Evolutionary conservation across 2,329 filamentous ascomycete genomes (phyloP), one percentile per base, ranked within the genome.

Genomic region (Colletotrichum acutatum): DNA sequence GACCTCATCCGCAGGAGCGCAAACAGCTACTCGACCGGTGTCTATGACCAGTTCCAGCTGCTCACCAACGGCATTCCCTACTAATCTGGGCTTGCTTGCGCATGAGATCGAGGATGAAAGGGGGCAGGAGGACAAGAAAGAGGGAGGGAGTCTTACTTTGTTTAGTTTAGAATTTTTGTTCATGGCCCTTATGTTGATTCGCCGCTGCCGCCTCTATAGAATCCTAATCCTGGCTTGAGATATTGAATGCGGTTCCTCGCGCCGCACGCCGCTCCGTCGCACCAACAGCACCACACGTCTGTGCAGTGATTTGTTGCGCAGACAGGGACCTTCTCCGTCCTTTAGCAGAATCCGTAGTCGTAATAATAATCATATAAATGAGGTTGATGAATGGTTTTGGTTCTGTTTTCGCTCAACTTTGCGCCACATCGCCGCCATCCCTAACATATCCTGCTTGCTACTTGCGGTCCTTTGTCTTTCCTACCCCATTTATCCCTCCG

Each of bases 1-100:
- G 94, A 94, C 67, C 86, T 98, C 78, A 93, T 98, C 79, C 93
- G 92, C 86, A 97, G 93, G 88, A 98, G 95, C 81, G 94, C 97
- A 79, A 90, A 92, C 71, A 98, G 94, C 84, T 94, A 97, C 81
- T 95, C 93, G 69, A 99, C 97, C 1, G 95, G 94, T 76, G 93
- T 96, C 60, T 99, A 99, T 82, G 97, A 99, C 84, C 94, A 98
- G 82, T 99, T 98, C 88, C 97, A 99, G 86, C 86, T 98, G 79
- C 86, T 98, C 84, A 98, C 97, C 37, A 98, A 99, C 80, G 97
- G 96, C 7, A 99, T 99, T 82, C 97, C 97, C 42, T 98, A 97
- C 80, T 98, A 49, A 59, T 42, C 52, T 6, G 11, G 22, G 26
- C 5, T 28, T 19, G 32, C 32, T 8, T 34, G 11, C 19, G 42